phyloP scores from a whole-genome alignment of 2,329 filamentous ascomycete genomes.

The Monosporascus sp. region DNA sequence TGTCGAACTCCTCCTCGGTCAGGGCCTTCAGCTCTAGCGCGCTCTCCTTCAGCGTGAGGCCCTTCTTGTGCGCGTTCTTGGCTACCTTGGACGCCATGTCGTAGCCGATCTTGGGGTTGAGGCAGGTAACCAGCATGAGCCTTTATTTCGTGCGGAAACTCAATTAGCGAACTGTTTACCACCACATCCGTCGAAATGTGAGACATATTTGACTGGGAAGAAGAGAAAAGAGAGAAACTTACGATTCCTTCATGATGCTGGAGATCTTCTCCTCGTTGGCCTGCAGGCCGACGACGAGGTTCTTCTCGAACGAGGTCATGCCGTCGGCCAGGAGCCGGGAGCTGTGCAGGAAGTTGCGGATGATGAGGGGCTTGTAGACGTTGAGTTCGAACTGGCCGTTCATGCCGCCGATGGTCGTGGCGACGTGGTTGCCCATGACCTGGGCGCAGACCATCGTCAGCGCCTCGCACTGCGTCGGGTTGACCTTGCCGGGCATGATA shows the following conservation, averaged over 20 bases:
- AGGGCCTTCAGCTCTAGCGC: slow-evolving; percentile 90
- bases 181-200: too few relatives aligned
- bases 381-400: slow-evolving; percentile 99
- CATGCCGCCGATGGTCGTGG: slow-evolving; percentile 88
- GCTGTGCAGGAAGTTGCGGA: slow-evolving; percentile 92
- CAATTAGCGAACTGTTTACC: slow-evolving; percentile 18
- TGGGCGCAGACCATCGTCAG: slow-evolving; percentile 97
- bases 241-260: slow-evolving; percentile 91
- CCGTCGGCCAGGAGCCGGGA: slow-evolving; percentile 80
- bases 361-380: slow-evolving; percentile 96
- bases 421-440: slow-evolving; percentile 95
- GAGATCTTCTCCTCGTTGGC: slow-evolving; percentile 92
- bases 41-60: slow-evolving; percentile 84
- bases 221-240: slow-evolving; percentile 30
- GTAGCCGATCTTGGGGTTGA: slow-evolving; percentile 96
- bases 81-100: slow-evolving; percentile 96
- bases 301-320: slow-evolving; percentile 93
- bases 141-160: slow-evolving; percentile 37
- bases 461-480: slow-evolving; percentile 96
- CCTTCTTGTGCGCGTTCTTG: slow-evolving; percentile 99
- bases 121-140: slow-evolving; percentile 95
- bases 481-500: slow-evolving; percentile 99
- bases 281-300: slow-evolving; percentile 80
- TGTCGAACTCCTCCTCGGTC: slow-evolving; percentile 84
- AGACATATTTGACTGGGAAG: not conserved